phyloP scores from a whole-genome alignment of 148 eudicot genomes.

The Arctostaphylos glauca region DNA sequence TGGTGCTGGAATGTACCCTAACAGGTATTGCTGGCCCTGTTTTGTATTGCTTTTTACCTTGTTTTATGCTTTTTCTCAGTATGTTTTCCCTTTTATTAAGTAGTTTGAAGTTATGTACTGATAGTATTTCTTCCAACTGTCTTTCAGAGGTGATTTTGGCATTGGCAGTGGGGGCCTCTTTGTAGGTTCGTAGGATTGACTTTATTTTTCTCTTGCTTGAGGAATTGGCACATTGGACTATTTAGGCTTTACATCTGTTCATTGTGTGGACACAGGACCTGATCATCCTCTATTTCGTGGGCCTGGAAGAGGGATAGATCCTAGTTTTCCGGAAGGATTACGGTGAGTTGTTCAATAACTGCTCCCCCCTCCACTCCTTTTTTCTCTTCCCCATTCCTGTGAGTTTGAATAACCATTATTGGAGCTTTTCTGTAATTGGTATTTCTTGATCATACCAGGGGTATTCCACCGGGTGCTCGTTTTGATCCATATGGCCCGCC shows the following conservation, averaged over 20 bases:
- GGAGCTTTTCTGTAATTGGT: not conserved
- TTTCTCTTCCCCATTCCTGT: not conserved
- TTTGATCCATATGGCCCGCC: constrained; percentile 97
- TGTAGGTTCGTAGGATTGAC: constrained; percentile 46
- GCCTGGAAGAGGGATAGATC: constrained; percentile 39
- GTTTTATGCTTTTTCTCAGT: not conserved
- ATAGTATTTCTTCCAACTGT: not conserved
- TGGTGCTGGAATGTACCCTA: constrained; percentile 83
- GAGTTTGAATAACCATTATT: not conserved
- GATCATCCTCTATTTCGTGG: constrained; percentile 72
- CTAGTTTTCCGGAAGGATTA: constrained; percentile 56
- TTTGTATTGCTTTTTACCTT: not conserved
- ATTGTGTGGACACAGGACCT: constrained; percentile 55
- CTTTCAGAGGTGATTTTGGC: constrained; percentile 67
- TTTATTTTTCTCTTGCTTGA: not conserved
- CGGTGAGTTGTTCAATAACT: constrained; percentile 46
- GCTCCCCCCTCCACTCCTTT: not conserved
- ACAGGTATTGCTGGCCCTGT: constrained; percentile 42
- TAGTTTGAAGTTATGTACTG: not conserved
- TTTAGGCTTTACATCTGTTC: constrained; percentile 8
- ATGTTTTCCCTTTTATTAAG: not conserved
- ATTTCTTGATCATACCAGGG: constrained; percentile 39
- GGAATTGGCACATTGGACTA: not conserved
- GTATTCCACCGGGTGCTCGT: constrained; percentile 83
- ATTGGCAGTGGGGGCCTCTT: constrained; percentile 83